A percentile compares a stretch with the other conserved stretches of the same genome.
Conservation (phyloP, 345 rosid species). For the Eutrema yunnanense region DNA sequence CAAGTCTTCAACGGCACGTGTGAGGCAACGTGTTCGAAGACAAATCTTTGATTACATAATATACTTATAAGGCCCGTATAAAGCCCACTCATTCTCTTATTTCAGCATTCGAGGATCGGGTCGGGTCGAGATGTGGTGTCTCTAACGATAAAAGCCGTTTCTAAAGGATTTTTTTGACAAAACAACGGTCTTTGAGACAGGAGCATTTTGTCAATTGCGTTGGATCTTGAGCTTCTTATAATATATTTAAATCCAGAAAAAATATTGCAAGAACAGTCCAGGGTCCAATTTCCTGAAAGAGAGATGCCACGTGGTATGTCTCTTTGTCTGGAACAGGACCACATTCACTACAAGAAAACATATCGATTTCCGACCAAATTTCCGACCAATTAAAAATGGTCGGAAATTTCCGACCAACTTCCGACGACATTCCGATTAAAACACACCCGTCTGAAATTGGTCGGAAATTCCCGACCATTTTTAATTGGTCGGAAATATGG, state of each 20-base stretch:
- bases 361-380: too few relatives aligned
- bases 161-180: not conserved
- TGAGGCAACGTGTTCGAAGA: not conserved
- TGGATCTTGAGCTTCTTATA: conserved; percentile 18
- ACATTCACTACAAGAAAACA: too few relatives aligned
- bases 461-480: too few relatives aligned
- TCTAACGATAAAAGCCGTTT: not conserved
- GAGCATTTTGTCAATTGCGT: conserved; percentile 11
- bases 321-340: conserved; percentile 21
- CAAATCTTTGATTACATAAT: not conserved
- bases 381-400: too few relatives aligned
- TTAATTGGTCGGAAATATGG: too few relatives aligned
- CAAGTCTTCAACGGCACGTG: not conserved
- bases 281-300: not conserved
- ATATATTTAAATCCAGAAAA: not conserved
- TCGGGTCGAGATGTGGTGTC: not conserved
- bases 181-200: not conserved
- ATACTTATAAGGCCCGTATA: not conserved
- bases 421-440: too few relatives aligned
- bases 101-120: not conserved
- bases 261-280: not conserved
- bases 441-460: too few relatives aligned
- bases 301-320: not conserved
- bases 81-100: not conserved
- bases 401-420: too few relatives aligned